phyloP scores from a whole-genome alignment of 78 protist species.

The Planoprotostelium fungivorum region DNA sequence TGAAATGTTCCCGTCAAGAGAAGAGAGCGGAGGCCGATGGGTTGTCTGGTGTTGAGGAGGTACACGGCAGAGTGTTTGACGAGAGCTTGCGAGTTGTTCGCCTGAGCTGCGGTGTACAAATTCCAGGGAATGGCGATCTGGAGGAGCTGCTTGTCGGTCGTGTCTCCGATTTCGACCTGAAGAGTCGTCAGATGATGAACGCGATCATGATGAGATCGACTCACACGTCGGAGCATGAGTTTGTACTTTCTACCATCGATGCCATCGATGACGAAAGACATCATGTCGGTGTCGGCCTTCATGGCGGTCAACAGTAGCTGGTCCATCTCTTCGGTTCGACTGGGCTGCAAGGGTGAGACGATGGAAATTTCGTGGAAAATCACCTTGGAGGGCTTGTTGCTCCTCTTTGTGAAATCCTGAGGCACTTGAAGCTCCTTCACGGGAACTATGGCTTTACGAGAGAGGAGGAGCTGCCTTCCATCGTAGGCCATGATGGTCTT shows the following conservation, averaged over 20 bases:
- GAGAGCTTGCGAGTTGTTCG: not conserved
- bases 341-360: too few species aligned
- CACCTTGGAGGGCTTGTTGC: too few species aligned
- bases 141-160: not conserved
- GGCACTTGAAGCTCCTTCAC: too few species aligned
- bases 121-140: not conserved
- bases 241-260: not conserved
- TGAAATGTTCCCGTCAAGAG: not conserved
- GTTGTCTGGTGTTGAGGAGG: not conserved
- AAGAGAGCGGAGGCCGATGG: not conserved
- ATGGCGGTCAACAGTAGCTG: not conserved
- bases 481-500: not conserved
- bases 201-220: not conserved
- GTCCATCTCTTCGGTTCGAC: not conserved
- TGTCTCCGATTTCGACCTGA: not conserved
- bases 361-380: too few species aligned
- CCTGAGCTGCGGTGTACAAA: not conserved
- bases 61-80: not conserved
- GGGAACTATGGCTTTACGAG: not conserved
- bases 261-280: not conserved
- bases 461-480: not conserved
- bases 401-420: too few species aligned
- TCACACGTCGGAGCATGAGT: not conserved
- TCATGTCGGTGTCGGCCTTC: not conserved
- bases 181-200: not conserved